Percentiles rank a stretch among this genome's conserved stretches.
Evolutionary conservation across 2,329 filamentous ascomycete genomes (phyloP).

Genomic region (Lasiodiplodia gonubiensis): DNA sequence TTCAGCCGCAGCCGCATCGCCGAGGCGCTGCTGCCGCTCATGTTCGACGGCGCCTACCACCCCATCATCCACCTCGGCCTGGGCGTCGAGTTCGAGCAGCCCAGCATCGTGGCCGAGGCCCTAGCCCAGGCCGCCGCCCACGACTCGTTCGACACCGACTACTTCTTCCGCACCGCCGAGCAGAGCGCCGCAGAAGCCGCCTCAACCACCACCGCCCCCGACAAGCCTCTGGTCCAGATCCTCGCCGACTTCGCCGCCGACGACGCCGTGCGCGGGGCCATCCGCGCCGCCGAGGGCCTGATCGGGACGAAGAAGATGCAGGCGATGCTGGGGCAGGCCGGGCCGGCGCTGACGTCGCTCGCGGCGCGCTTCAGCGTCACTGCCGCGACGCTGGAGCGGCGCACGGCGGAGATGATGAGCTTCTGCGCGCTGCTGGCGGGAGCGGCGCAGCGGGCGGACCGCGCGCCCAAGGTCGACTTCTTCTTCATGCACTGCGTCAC

Average conservation of each 20-base stretch:
- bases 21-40: conserved; percentile 70
- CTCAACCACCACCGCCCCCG: too few relatives aligned
- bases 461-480: conserved; percentile 80
- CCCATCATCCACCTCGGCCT: conserved; percentile 86
- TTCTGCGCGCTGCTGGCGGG: conserved; percentile 61
- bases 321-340: conserved; percentile 41
- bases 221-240: too few relatives aligned
- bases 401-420: conserved; percentile 65
- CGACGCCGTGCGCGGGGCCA: too few relatives aligned
- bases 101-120: conserved; percentile 78
- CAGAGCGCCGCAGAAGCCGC: too few relatives aligned
- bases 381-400: conserved; percentile 54
- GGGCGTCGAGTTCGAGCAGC: conserved; percentile 81
- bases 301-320: conserved; percentile 58
- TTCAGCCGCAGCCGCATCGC: conserved; percentile 70
- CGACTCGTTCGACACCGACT: conserved; percentile 58
- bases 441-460: conserved; percentile 62
- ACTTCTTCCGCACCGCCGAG: conserved; percentile 36
- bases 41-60: conserved; percentile 76
- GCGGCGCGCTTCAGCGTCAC: too few relatives aligned
- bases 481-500: conserved; percentile 82
- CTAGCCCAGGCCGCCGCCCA: conserved; percentile 80
- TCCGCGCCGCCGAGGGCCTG: conserved; percentile 44
- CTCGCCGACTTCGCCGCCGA: too few relatives aligned
- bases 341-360: not conserved